These are phyloP conservation scores for Onygenales sp. DNA, from an alignment of 2,329 filamentous ascomycete species.

Conservation along the genomic window DNA sequence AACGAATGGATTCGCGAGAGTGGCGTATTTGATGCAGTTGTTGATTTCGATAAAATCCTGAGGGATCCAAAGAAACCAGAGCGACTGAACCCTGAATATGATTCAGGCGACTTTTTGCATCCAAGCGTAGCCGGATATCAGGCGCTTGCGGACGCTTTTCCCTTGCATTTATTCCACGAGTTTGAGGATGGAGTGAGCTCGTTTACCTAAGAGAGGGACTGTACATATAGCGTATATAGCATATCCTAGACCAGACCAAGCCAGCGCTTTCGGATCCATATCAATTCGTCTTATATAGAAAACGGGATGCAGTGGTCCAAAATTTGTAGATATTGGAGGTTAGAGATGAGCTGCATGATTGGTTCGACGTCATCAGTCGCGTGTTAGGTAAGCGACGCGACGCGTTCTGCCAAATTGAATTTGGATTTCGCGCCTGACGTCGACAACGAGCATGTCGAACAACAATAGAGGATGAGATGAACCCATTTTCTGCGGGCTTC, in stretches of 20 bases:
- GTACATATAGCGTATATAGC: background rate
- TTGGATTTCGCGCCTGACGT: background rate
- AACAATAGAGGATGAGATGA: too few relatives aligned
- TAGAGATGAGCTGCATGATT: background rate
- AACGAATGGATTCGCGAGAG: slow-evolving; percentile 53
- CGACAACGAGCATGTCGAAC: background rate
- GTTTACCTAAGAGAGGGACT: background rate
- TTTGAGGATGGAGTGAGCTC: background rate
- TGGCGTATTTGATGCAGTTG: slow-evolving; percentile 48
- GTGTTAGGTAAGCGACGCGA: background rate
- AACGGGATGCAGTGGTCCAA: too few relatives aligned
- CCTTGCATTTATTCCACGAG: slow-evolving; percentile 43
- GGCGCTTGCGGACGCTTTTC: slow-evolving; percentile 50
- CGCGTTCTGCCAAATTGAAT: background rate
- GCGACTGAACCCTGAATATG: slow-evolving; percentile 42
- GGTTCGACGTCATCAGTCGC: background rate
- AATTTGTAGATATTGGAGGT: too few relatives aligned
- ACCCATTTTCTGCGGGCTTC: background rate
- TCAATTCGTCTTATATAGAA: too few relatives aligned
- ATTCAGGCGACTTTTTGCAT: slow-evolving; percentile 58
- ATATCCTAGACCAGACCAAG: background rate
- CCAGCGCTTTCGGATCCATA: too few relatives aligned
- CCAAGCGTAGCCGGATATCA: slow-evolving; percentile 52
- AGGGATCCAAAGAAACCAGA: slow-evolving; percentile 41
- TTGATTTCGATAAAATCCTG: slow-evolving; percentile 54